Base-by-base conservation (phyloP, 495 filamentous ascomycete genomes). In the Aspergillus asperescens region DNA sequence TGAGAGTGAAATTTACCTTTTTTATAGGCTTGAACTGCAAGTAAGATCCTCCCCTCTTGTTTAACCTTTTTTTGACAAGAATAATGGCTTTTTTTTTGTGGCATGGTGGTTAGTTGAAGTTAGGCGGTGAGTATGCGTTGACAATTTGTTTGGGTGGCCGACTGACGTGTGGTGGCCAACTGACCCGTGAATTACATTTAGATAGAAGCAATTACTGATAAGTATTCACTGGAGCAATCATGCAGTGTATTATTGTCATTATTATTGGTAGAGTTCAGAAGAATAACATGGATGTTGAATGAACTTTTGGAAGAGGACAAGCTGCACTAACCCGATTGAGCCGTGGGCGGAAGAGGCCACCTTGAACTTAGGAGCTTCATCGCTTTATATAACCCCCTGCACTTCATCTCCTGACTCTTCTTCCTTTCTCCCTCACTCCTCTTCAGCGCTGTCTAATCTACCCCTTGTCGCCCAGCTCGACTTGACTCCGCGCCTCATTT, bases 311-410 rank as follows among this genome's bases (percentile, higher is more conserved):
- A n/a, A n/a, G n/a, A n/a, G 57, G 42, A 60, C 55, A 63, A 60
- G 13, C 35, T 43, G 31, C 43, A 51, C 70, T 73, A 72, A 63
- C 62, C 68, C 50, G 29, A 67, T 70, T 61, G 57, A 62, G 62
- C 59, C 54, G 54, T 29, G 43, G 49, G 51, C 55, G 48, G 66
- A 74, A 74, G 69, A 74, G 71, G 71, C 70, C 72, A 74, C 71
- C 69, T 74, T 66, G 67, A 68, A 67, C 59, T 71, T 68, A 27
- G 43, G 41, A 60, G 67, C 40, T 68, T 52, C 63, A 63, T 29
- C 48, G 27, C 44, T 55, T 56, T 68, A 69, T 71, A 71, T 68
- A 68, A 66, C 65, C 25, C 45, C 55, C 20, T 56, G 23, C 57
- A 50, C 18, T 50, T 41, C 60, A 58, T 47, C 52, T 20, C 35